These are phyloP conservation scores for Croton setiger DNA, from an alignment of 441 rosid genomes.

Conservation along the genomic window DNA sequence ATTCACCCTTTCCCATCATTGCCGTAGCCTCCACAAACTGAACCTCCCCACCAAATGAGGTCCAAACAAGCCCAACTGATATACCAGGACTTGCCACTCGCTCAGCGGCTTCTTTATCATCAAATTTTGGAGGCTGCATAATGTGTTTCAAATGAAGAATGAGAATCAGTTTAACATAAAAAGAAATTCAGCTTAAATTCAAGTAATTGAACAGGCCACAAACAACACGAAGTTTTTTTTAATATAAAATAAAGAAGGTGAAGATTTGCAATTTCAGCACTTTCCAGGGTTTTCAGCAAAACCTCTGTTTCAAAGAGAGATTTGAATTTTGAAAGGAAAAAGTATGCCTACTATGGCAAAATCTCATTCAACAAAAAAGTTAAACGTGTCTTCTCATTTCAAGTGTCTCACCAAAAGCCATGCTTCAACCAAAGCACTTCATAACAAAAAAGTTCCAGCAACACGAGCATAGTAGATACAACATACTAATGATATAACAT, in stretches of 20 bases:
- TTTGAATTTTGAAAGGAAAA: not conserved
- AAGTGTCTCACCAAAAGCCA: not conserved
- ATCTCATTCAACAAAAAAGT: not conserved
- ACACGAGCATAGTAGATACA: constrained; percentile 8
- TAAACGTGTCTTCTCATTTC: not conserved
- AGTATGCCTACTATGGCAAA: not conserved
- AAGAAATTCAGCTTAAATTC: constrained; percentile 5
- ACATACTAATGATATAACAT: not conserved
- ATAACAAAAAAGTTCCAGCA: not conserved
- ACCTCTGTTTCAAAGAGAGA: not conserved
- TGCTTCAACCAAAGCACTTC: constrained; percentile 1
- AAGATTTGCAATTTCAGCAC: not conserved
- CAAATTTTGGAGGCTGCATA: constrained; percentile 93
- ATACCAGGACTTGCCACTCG: constrained; percentile 91
- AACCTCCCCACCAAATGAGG: constrained; percentile 96
- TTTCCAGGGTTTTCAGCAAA: not conserved
- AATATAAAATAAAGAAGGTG: no score
- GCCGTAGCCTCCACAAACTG: constrained; percentile 94
- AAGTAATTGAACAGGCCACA: not conserved
- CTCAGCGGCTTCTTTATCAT: constrained; percentile 90
- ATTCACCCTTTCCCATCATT: constrained; percentile 88
- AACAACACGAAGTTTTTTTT: no score
- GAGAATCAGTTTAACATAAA: constrained; percentile 8
- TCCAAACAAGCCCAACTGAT: constrained; percentile 98
- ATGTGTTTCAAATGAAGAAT: constrained; percentile 19